These are phyloP conservation scores for Tillandsia leiboldiana DNA, from an alignment of 176 grass and related monocot genomes.

Conservation along the genomic window DNA sequence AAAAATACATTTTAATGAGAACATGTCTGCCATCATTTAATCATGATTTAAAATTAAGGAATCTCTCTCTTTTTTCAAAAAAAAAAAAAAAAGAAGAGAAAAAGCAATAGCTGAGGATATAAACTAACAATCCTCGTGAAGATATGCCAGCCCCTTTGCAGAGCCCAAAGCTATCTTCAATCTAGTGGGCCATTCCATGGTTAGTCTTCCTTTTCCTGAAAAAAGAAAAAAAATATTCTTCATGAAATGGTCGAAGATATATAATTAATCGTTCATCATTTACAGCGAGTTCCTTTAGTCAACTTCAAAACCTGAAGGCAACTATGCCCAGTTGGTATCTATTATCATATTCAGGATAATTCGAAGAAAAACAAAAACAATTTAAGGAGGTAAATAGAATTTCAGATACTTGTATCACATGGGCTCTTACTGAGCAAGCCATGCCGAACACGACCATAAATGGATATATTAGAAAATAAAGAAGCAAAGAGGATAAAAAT, in stretches of 20 bases:
- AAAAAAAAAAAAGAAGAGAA: neutral
- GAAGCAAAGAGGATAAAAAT: too few species aligned
- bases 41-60: too few species aligned
- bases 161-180: slow-evolving; percentile 14
- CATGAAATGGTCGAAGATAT: too few species aligned
- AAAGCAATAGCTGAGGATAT: neutral
- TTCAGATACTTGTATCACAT: too few species aligned
- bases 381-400: too few species aligned
- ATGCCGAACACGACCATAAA: too few species aligned
- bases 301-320: too few species aligned
- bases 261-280: neutral
- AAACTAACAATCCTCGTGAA: slow-evolving; percentile 40
- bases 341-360: too few species aligned
- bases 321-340: too few species aligned
- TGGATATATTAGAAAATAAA: too few species aligned
- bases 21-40: neutral
- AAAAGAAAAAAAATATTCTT: neutral
- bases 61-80: neutral
- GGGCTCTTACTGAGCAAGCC: too few species aligned
- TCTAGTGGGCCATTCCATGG: slow-evolving; percentile 12
- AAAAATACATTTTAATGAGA: neutral
- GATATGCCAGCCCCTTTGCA: slow-evolving; percentile 32
- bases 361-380: too few species aligned
- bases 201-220: slow-evolving; percentile 9
- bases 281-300: neutral